phyloP scores from a whole-genome alignment of 1,139 yeast genomes.

The Keqinozyma sinolaborantium region DNA sequence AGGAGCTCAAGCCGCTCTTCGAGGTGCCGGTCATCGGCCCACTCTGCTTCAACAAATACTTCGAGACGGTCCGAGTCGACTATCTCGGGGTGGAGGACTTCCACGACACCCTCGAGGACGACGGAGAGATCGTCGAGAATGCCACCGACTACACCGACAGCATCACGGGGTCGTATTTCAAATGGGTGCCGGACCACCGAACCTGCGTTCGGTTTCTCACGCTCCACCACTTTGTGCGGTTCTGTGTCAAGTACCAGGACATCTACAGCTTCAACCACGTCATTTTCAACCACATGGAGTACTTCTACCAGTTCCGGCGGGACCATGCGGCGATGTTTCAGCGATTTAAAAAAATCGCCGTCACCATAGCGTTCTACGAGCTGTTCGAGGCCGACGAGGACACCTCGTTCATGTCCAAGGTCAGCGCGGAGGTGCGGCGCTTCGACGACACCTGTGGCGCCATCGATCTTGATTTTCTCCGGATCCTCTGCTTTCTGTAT shows the following conservation, averaged over 20 bases:
- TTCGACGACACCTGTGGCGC: background rate
- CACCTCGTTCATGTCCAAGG: background rate
- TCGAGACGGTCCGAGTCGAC: background rate
- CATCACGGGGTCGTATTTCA: background rate
- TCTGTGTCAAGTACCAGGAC: background rate
- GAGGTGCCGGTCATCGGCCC: background rate
- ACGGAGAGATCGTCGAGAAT: background rate
- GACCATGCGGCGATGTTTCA: background rate
- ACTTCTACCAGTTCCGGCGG: background rate
- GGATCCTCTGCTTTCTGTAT: background rate
- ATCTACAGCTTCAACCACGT: background rate
- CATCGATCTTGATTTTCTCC: background rate
- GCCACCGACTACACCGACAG: background rate
- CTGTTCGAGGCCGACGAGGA: background rate
- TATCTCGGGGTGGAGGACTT: background rate
- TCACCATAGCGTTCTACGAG: background rate
- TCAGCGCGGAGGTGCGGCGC: background rate
- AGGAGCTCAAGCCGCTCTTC: background rate
- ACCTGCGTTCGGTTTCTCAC: background rate
- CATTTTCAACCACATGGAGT: background rate
- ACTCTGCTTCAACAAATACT: background rate
- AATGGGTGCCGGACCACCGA: background rate
- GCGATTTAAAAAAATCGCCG: background rate
- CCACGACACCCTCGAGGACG: background rate
- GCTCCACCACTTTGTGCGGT: background rate